A percentile compares a stretch with the other conserved stretches of the same genome.
These are phyloP conservation scores for Elsinoe ampelina DNA, from an alignment of 2,329 filamentous ascomycete genomes.

Conservation along the genomic window DNA sequence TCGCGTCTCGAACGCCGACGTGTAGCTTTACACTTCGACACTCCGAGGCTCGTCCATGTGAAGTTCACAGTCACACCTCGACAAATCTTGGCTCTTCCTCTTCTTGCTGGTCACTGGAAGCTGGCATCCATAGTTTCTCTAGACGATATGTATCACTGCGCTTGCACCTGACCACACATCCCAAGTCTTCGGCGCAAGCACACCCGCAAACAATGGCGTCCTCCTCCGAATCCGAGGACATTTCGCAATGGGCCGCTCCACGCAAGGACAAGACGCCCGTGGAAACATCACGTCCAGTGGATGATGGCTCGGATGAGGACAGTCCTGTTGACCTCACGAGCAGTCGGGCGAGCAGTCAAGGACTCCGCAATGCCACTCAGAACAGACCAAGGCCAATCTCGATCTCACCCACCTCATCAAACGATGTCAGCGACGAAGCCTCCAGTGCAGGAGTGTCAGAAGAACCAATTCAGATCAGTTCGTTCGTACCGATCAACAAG, in stretches of 20 bases:
- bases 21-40: conserved; percentile 4
- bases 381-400: not conserved
- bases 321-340: not conserved
- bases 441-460: not conserved
- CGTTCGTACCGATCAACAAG: not conserved
- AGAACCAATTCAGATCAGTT: not conserved
- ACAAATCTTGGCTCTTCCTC: not conserved
- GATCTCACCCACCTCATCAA: not conserved
- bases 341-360: not conserved
- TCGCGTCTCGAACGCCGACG: conserved; percentile 1
- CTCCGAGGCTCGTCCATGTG: not conserved
- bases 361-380: no score
- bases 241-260: no score
- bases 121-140: no score
- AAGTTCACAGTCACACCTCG: not conserved
- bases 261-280: not conserved
- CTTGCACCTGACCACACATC: not conserved
- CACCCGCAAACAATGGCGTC: not conserved
- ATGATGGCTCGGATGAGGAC: not conserved
- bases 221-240: not conserved
- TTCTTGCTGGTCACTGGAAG: no score
- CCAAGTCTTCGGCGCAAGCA: not conserved
- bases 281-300: not conserved
- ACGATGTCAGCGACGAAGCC: not conserved
- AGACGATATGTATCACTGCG: no score